Conservation (phyloP, 148 eudicot species). For the Arbutus unedo region DNA sequence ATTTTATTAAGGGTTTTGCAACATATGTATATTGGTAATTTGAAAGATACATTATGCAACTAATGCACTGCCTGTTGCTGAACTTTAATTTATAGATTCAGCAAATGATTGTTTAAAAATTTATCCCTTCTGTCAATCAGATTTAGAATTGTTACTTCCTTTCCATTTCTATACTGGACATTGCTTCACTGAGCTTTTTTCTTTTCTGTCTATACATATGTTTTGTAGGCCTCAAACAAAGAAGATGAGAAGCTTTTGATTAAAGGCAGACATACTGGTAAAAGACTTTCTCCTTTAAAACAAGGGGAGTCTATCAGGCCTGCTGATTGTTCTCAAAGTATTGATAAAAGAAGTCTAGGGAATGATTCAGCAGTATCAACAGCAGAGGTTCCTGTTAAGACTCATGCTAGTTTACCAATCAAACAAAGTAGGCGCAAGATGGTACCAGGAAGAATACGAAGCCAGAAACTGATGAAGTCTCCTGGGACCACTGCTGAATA, state of each 20-base stretch:
- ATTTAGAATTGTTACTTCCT: not conserved
- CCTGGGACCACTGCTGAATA: conserved; percentile 30
- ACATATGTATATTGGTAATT: not conserved
- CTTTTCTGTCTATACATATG: not conserved
- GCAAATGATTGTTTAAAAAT: not conserved
- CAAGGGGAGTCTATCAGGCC: conserved; percentile 39
- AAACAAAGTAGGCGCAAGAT: conserved; percentile 67
- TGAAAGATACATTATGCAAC: not conserved
- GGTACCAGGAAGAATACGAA: conserved; percentile 29
- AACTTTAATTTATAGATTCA: not conserved
- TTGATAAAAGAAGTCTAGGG: conserved; percentile 48
- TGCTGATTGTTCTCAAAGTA: conserved; percentile 55
- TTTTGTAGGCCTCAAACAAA: conserved; percentile 37
- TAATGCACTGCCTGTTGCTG: not conserved
- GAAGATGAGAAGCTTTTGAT: conserved; percentile 33
- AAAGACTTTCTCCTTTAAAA: conserved; percentile 23
- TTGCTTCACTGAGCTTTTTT: conserved; percentile 8
- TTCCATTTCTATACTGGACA: not conserved
- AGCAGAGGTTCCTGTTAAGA: conserved; percentile 38
- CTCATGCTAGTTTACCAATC: conserved; percentile 36
- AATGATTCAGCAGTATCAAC: conserved; percentile 60
- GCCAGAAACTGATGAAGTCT: conserved; percentile 31
- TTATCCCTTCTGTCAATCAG: not conserved
- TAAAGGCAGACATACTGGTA: conserved; percentile 29
- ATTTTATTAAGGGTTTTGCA: not conserved